Evolutionary conservation across 371 early-diverging fungal genomes (phyloP).

Genomic region (Batrachochytrium dendrobatidis): DNA sequence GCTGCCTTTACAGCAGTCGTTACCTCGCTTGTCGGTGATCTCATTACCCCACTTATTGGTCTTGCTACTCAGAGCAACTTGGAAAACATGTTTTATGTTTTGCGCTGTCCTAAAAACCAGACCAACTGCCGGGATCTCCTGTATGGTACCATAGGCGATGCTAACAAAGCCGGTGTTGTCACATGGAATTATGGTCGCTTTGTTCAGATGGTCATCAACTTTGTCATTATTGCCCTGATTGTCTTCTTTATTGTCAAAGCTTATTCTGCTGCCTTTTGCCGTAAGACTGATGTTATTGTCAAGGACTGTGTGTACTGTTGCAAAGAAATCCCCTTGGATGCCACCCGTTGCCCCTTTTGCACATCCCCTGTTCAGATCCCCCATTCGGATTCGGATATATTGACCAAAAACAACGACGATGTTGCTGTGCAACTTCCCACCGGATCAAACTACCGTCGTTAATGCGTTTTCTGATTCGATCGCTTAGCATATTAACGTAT

Average conservation of each 20-base stretch:
- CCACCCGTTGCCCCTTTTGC: slow-evolving; percentile 13
- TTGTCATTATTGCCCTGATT: slow-evolving; percentile 17
- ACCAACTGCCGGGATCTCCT: background rate
- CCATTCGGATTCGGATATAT: too few relatives aligned
- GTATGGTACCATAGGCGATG: too few relatives aligned
- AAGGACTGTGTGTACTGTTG: slow-evolving; percentile 10
- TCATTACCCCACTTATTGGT: slow-evolving; percentile 25
- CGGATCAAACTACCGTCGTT: too few relatives aligned
- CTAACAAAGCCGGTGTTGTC: too few relatives aligned
- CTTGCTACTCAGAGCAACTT: slow-evolving; percentile 10
- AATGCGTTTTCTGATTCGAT: too few relatives aligned
- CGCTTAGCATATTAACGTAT: too few relatives aligned
- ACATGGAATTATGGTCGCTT: slow-evolving; percentile 29
- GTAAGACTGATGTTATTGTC: background rate
- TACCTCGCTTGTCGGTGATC: slow-evolving; percentile 25
- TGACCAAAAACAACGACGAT: too few relatives aligned
- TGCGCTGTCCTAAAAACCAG: slow-evolving; percentile 9
- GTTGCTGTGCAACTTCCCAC: too few relatives aligned
- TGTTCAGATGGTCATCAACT: slow-evolving; percentile 25
- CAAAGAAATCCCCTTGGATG: slow-evolving; percentile 10
- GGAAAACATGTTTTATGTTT: too few relatives aligned
- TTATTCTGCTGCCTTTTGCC: slow-evolving; percentile 19
- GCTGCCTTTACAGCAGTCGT: slow-evolving; percentile 40
- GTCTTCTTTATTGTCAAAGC: slow-evolving; percentile 26
- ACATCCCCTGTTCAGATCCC: too few relatives aligned